phyloP scores from a whole-genome alignment of 257 asterid genomes.

The Linderniella brevidens region DNA sequence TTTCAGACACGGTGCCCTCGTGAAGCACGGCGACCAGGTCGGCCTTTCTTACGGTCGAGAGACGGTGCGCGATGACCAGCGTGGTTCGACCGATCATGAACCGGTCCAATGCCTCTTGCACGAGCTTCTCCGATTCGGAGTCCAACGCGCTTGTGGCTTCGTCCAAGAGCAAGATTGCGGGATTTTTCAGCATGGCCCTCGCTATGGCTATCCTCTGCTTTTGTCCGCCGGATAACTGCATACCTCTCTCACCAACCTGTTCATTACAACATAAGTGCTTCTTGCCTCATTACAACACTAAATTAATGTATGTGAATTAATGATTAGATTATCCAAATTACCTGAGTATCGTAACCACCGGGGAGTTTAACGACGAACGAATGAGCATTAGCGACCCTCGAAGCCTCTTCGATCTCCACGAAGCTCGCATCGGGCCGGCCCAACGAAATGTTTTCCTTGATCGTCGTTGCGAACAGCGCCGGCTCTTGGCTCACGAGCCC shows the following conservation, averaged over 20 bases:
- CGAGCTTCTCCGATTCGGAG: slow-evolving; percentile 69
- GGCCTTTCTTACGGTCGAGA: slow-evolving; percentile 63
- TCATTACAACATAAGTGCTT: too few relatives aligned
- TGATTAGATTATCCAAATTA: background rate
- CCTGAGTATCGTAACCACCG: slow-evolving; percentile 61
- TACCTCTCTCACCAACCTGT: slow-evolving; percentile 55
- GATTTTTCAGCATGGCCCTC: slow-evolving; percentile 70
- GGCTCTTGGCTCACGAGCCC: slow-evolving; percentile 83
- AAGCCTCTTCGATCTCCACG: slow-evolving; percentile 53
- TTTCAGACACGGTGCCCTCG: slow-evolving; percentile 51
- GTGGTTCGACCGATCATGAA: slow-evolving; percentile 75
- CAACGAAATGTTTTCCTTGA: slow-evolving; percentile 54
- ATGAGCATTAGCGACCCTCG: slow-evolving; percentile 63
- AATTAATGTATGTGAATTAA: too few relatives aligned
- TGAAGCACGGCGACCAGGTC: slow-evolving; percentile 84
- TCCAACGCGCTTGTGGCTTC: slow-evolving; percentile 80
- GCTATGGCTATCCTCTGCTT: slow-evolving; percentile 79
- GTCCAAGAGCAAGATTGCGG: slow-evolving; percentile 51
- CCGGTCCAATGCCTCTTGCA: slow-evolving; percentile 71
- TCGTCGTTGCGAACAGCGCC: slow-evolving; percentile 55
- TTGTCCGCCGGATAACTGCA: slow-evolving; percentile 77
- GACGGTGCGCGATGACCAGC: slow-evolving; percentile 64
- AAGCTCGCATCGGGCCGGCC: slow-evolving; percentile 50
- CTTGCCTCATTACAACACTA: too few relatives aligned
- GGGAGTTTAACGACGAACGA: slow-evolving; percentile 57